Evolutionary conservation across 2,329 filamentous ascomycete species (phyloP), one percentile per base, ranked within the genome.

Genomic region (Fusarium liriodendri): DNA sequence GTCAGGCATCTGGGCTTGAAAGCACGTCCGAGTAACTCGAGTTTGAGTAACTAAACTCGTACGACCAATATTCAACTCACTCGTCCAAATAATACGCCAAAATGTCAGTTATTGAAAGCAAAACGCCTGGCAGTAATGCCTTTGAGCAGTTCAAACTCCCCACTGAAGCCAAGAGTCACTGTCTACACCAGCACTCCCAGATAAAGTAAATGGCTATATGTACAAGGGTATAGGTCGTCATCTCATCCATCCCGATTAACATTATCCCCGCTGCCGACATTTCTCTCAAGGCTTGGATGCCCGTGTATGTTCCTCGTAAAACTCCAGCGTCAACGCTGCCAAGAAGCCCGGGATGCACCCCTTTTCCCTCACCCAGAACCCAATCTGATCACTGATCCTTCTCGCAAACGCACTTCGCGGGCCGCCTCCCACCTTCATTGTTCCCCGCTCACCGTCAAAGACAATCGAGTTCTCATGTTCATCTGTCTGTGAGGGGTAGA

Each of bases 361-460:
- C 85, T 95, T 91, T 78, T 97, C 95, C 79, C 97, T 90, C 1
- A 98, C 96, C 96, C 97, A 99, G 82, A 98, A 98, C 74, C 95
- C 93, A 79, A 98, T 96, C 81, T 95, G 90, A 79, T 94, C 93
- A 74, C 89, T 89, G 72, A 99, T 98, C 82, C 95, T 92, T 64
- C 90, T 85, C 2, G 95, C 97, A 83, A 99, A 99, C 14, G 91
- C 88, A 80, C 94, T 97, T 79, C 94, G 90, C 2, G 95, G 94
- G 0, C 97, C 97, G 2, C 97, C 97, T 37, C 93, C 94, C 66
- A 99, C 94, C 87, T 99, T 99, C 97, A 99, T 99, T 1, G 95
- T 98, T 9, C 96, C 97, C 67, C 93, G 92, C 84, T 98, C 95
- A 61, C 95, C 95, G 82, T 98, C 95, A 81, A 98, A 98, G 0